Evolutionary conservation across 768 basidiomycete species (phyloP).

Genomic region (Tubosaeta brunneosetosa): DNA sequence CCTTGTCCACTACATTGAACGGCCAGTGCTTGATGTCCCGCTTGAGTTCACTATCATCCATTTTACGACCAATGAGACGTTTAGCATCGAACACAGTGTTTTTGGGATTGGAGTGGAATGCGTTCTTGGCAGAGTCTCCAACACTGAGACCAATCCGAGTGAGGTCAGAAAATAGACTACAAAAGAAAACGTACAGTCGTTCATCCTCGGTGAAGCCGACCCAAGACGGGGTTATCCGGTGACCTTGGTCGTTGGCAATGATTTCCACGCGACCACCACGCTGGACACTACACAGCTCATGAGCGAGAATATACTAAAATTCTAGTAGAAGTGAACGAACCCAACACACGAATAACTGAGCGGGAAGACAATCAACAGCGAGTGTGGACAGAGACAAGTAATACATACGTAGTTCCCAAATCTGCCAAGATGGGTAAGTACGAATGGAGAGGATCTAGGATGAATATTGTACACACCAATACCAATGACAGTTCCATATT

Average conservation of each 20-base stretch:
- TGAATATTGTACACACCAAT: conserved; percentile 53
- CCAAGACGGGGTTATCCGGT: conserved; percentile 89
- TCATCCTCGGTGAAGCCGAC: conserved; percentile 78
- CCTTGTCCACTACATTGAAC: conserved; percentile 75
- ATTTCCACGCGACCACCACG: conserved; percentile 84
- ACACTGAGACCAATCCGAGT: conserved; percentile 37
- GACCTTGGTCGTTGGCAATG: conserved; percentile 86
- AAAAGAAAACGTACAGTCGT: conserved; percentile 42
- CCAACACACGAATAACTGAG: conserved; percentile 92
- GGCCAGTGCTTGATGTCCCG: conserved; percentile 91
- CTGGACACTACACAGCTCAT: conserved; percentile 53
- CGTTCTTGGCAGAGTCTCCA: conserved; percentile 96
- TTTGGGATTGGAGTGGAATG: conserved; percentile 82
- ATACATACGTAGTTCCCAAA: conserved; percentile 81
- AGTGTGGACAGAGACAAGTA: neutral
- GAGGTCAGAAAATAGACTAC: neutral
- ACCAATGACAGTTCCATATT: conserved; percentile 92
- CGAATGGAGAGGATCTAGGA: rapidly evolving
- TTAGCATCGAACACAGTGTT: conserved; percentile 98
- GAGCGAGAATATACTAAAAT: neutral
- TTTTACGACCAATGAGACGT: conserved; percentile 86
- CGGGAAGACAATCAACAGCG: conserved; percentile 17
- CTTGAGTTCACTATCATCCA: conserved; percentile 74
- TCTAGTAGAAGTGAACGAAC: conserved; percentile 41
- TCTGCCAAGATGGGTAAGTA: conserved; percentile 42